Base-by-base conservation (phyloP, 805 yeast genomes). In the Pichia eremophila region DNA sequence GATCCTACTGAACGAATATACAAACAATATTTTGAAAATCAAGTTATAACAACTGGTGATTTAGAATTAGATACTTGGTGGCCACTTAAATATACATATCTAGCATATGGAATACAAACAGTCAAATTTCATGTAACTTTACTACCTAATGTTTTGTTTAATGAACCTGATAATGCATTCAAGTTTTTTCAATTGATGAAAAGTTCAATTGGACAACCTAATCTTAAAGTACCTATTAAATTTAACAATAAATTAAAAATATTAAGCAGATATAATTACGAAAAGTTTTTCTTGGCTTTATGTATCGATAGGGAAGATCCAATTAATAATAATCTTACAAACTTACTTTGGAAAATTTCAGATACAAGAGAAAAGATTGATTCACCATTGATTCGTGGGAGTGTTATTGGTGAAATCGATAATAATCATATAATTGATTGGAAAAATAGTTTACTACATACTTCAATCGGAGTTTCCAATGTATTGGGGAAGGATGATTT, bases 61-160 rank as follows among this genome's bases (percentile, higher is more conserved):
- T 34, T 45, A 8, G 17, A 34, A 15, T 5, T 17, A 5, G 40
- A 39, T 14, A 36, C 49, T 1, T 43, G 35, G 29, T 61, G 63
- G 62, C 67, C 67, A 2, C 37, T 29, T 2, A 40, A 45, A 5
- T 63, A 29, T 32, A 58, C 54, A 18, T 37, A n/a, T 4, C 42
- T 48, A 14, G 41, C 44, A 5, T 34, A 39, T 10, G 39, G 38
- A 7, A 17, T 45, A 1, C 46, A 29, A 22, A 43, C 53, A 5
- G 34, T 40, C 8, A 51, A 50, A 8, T 52, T 47, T 18, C 55
- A 52, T 40, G 36, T 52, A 8, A 46, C 53, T 8, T 45, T 62
- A 32, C 49, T 63, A 3, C 67, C 67, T 14, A 49, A 58, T n/a
- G 49, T 62, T 8, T 12, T 51, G 22, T 59, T 52, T 46, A 52